Base-by-base conservation (phyloP, 768 basidiomycete genomes). In the Phylloporus rhodoxanthus region DNA sequence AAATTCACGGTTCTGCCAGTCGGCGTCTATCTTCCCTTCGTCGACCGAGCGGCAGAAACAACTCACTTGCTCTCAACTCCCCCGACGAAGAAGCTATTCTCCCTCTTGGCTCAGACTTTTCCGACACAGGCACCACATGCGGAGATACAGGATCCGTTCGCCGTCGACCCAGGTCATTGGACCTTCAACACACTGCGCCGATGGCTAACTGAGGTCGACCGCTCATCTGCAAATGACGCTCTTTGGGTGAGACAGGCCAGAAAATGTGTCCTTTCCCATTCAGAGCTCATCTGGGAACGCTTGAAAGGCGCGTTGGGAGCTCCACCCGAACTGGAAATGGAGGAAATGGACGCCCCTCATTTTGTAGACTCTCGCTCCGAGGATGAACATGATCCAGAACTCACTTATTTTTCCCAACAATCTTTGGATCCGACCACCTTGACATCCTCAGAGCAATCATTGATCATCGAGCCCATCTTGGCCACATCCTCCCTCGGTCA, bases 281-380 rank as follows among this genome's bases (percentile, higher is more conserved):
- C 83, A 13, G 91, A 94, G 60, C 79, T 91, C 34, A 84, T 94
- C 48, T 96, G 92, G 92, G 91, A 94, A 65, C 79, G 91, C 49
- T 72, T 94, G 60, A 93, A 92, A 59, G 85, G 82, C 26, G 91
- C 88, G 0, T 72, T 96, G 2, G 92, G 92, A 5, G 84, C 92
- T 5, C 91, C 92, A 9, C 85, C 84, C 0, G 91, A 94, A 59
- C 72, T 94, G 19, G 85, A 90, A 56, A 68, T 81, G 28, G 83
- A 86, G 39, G 76, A 75, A n/a, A 17, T 20, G 21, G 53, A 55
- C 8, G 21, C 23, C 7, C 19, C 7, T 36, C n/a, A 20, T 48
- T 44, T 20, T 26, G 9, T 46, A 10, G 44, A 40, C 2, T 11
- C 38, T 38, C 28, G 51, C n/a, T 7, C 10, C 3, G 43, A 41